Evolutionary conservation across 2,329 filamentous ascomycete genomes (phyloP).

Genomic region (Fusarium algeriense): DNA sequence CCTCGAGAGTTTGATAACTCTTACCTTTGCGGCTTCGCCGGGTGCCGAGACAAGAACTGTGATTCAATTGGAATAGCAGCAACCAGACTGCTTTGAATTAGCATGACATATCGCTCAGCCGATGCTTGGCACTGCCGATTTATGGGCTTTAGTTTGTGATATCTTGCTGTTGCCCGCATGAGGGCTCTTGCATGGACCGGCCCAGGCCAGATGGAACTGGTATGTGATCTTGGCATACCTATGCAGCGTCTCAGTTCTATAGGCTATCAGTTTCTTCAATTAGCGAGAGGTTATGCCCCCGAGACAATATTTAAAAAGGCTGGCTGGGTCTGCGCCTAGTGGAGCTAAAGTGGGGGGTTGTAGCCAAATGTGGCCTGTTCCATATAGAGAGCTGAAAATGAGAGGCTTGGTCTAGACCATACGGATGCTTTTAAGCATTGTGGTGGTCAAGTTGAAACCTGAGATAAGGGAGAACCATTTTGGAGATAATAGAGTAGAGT

Average conservation of each 20-base stretch:
- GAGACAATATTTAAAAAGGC: not conserved
- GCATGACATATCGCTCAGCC: not conserved
- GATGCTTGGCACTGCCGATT: not conserved
- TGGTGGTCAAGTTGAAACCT: not conserved
- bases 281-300: not conserved
- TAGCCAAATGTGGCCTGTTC: not conserved
- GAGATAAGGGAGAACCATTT: not conserved
- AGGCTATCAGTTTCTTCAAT: not conserved
- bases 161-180: not conserved
- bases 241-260: not conserved
- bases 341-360: not conserved
- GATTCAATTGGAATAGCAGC: too few relatives aligned
- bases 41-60: too few relatives aligned
- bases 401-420: not conserved
- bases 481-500: not conserved
- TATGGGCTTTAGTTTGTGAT: not conserved
- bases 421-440: too few relatives aligned
- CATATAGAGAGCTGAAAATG: not conserved
- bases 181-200: not conserved
- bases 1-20: too few relatives aligned
- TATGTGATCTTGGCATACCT: not conserved
- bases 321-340: not conserved
- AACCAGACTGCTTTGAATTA: too few relatives aligned
- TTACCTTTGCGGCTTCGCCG: too few relatives aligned
- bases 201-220: not conserved